A percentile compares a stretch with the other conserved stretches of the same genome.
Conservation (phyloP, 2,329 filamentous ascomycete species). For the Thermochaetoides dissita region DNA sequence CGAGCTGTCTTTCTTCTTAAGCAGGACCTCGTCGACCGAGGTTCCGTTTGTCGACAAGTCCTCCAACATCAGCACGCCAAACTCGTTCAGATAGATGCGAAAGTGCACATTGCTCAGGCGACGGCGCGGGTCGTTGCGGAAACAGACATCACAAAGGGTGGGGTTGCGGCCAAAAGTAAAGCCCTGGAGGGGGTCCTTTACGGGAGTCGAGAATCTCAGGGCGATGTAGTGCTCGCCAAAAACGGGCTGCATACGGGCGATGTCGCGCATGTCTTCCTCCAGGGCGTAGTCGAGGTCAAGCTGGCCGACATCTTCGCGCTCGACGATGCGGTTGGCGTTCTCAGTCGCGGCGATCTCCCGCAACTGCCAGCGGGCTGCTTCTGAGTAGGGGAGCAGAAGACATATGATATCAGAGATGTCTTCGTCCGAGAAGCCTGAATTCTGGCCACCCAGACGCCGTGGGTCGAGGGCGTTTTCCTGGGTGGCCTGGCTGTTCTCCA, state of each 20-base stretch:
- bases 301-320: slow-evolving; percentile 33
- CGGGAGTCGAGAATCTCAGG: slow-evolving; percentile 59
- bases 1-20: slow-evolving; percentile 31
- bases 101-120: slow-evolving; percentile 93
- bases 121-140: slow-evolving; percentile 51
- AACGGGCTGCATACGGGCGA: slow-evolving; percentile 37
- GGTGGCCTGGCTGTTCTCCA: slow-evolving; percentile 42
- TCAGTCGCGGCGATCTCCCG: slow-evolving; percentile 30
- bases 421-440: slow-evolving; percentile 67
- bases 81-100: slow-evolving; percentile 77
- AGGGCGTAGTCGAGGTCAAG: slow-evolving; percentile 36
- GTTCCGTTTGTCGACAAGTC: slow-evolving; percentile 96
- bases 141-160: slow-evolving; percentile 56
- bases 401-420: slow-evolving; percentile 83
- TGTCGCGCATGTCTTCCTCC: slow-evolving; percentile 36
- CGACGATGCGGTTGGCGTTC: slow-evolving; percentile 34
- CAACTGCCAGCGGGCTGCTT: slow-evolving; percentile 60
- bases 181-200: slow-evolving; percentile 55
- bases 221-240: slow-evolving; percentile 56
- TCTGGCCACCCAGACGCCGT: slow-evolving; percentile 62
- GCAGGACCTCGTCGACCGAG: slow-evolving; percentile 58
- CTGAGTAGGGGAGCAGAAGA: slow-evolving; percentile 67
- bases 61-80: slow-evolving; percentile 78
- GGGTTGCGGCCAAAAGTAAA: slow-evolving; percentile 78
- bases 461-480: slow-evolving; percentile 61